Conservation (phyloP, 257 asterid genomes). For the Marsdenia floribunda region DNA sequence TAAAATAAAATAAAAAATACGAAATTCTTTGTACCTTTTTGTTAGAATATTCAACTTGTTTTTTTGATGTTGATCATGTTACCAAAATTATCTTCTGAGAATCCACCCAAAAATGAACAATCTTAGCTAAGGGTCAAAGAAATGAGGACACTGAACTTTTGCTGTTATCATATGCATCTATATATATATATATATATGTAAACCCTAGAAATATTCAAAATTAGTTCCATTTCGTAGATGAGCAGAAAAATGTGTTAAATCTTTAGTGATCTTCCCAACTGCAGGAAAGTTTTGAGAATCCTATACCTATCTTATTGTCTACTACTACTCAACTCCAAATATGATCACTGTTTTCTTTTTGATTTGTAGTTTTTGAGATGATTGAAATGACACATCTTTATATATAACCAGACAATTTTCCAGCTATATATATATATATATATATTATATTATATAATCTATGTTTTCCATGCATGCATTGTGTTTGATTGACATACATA, state of each 20-base stretch:
- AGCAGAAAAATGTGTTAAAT: not conserved
- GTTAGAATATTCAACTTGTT: too few species aligned
- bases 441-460: not conserved
- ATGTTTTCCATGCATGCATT: conserved; percentile 3
- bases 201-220: not conserved
- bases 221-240: not conserved
- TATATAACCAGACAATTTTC: conserved; percentile 16
- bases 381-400: conserved; percentile 31
- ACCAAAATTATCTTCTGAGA: too few species aligned
- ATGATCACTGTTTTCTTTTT: not conserved
- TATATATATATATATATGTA: not conserved
- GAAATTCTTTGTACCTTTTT: too few species aligned
- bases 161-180: not conserved
- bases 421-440: conserved; percentile 2
- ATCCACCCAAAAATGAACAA: too few species aligned
- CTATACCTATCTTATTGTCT: not conserved
- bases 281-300: not conserved
- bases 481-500: not conserved
- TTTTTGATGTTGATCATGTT: too few species aligned
- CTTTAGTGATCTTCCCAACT: too few species aligned
- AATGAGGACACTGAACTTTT: not conserved
- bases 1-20: too few species aligned
- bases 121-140: not conserved
- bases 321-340: conserved; percentile 1
- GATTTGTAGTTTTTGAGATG: conserved; percentile 18